Evolutionary conservation across 306 rosid genomes (phyloP).

Genomic region (Comarum palustre): DNA sequence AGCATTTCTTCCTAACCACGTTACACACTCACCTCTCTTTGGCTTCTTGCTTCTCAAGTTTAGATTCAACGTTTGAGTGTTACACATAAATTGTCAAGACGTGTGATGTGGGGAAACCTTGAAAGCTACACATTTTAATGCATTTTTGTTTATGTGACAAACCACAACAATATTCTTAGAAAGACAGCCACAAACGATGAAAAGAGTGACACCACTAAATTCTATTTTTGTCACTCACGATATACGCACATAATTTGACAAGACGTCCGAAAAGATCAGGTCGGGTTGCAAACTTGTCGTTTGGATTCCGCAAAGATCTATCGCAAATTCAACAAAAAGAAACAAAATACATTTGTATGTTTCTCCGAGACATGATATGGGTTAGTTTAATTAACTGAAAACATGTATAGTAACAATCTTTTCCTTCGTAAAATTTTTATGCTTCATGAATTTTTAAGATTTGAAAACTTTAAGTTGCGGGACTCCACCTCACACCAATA

Average conservation of each 20-base stretch:
- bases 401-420: too few relatives aligned
- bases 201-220: not conserved
- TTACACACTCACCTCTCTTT: not conserved
- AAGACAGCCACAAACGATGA: not conserved
- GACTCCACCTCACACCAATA: not conserved
- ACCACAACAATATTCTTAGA: not conserved
- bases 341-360: too few relatives aligned
- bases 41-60: not conserved
- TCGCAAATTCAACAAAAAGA: too few relatives aligned
- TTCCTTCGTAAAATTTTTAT: too few relatives aligned
- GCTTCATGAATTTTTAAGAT: too few relatives aligned
- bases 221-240: not conserved
- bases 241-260: not conserved
- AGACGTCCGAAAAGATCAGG: too few relatives aligned
- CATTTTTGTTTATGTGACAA: not conserved
- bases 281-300: too few relatives aligned
- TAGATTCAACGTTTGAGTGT: not conserved
- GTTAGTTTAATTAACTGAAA: too few relatives aligned
- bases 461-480: too few relatives aligned
- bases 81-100: not conserved
- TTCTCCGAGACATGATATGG: too few relatives aligned
- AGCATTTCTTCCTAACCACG: not conserved
- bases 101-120: not conserved
- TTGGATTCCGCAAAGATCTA: too few relatives aligned
- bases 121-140: slow-evolving; percentile 1